Evolutionary conservation across 164 flowering plant species (phyloP).

Genomic region (Annona cherimola): DNA sequence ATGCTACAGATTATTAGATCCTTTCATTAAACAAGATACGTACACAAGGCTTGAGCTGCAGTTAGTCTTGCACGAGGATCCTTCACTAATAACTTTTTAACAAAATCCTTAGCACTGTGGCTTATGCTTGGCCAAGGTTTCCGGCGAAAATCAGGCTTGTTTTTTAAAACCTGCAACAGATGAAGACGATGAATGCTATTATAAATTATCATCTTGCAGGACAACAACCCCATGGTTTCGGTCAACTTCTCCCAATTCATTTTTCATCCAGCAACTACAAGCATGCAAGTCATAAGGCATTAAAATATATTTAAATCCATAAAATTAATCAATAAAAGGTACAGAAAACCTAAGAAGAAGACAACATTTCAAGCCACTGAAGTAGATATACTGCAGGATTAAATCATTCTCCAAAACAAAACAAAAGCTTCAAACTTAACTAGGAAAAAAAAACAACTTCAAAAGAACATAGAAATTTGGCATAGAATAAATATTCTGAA

Average conservation of each 20-base stretch:
- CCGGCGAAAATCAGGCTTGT: constrained; percentile 92
- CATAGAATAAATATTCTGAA: no score
- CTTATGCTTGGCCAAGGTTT: constrained; percentile 98
- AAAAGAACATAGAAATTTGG: no score
- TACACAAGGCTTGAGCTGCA: constrained; percentile 98
- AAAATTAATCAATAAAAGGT: background rate
- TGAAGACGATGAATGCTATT: background rate
- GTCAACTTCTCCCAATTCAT: background rate
- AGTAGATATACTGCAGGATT: no score
- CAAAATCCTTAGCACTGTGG: constrained; percentile 86
- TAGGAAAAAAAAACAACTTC: no score
- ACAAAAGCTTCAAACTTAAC: no score
- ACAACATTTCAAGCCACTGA: no score
- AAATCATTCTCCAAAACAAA: no score
- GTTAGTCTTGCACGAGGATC: constrained; percentile 93
- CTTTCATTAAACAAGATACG: constrained; percentile 21
- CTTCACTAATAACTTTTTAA: constrained; percentile 83
- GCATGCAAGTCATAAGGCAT: background rate
- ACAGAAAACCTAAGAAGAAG: background rate
- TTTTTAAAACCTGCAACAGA: constrained; percentile 64
- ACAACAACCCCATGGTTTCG: background rate
- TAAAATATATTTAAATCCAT: background rate
- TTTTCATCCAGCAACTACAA: background rate
- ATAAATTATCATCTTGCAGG: background rate
- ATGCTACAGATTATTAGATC: background rate